phyloP scores from a whole-genome alignment of 345 rosid genomes.

The Dimocarpus longan region DNA sequence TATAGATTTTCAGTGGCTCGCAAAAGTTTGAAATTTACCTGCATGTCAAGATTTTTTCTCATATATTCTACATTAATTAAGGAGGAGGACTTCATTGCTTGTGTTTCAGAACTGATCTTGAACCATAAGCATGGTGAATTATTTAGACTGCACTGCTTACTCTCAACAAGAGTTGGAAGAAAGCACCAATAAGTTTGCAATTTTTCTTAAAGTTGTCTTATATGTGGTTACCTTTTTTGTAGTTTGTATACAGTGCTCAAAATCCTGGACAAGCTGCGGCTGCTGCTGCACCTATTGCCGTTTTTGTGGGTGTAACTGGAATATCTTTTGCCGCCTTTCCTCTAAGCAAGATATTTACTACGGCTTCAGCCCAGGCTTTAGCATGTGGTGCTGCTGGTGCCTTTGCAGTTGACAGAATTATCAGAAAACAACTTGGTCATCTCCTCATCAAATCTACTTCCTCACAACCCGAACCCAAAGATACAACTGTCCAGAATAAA shows the following conservation, averaged over 20 bases:
- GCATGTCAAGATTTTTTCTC: neutral
- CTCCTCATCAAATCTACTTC: slow-evolving; percentile 60
- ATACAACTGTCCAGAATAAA: slow-evolving; percentile 38
- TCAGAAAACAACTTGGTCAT: slow-evolving; percentile 81
- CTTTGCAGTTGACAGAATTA: slow-evolving; percentile 59
- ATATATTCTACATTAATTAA: neutral
- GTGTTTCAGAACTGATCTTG: neutral
- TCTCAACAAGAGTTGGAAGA: neutral
- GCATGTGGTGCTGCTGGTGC: slow-evolving; percentile 89
- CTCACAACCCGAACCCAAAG: slow-evolving; percentile 39
- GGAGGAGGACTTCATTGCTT: neutral
- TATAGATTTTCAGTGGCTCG: neutral
- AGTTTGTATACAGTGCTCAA: slow-evolving; percentile 97
- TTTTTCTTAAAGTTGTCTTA: neutral
- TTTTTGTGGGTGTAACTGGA: slow-evolving; percentile 74
- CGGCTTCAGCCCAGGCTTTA: slow-evolving; percentile 72
- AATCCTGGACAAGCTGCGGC: slow-evolving; percentile 97
- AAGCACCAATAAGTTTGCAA: neutral
- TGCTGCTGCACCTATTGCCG: slow-evolving; percentile 77
- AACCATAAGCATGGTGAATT: neutral
- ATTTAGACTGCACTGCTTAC: neutral
- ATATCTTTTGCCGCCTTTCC: slow-evolving; percentile 94
- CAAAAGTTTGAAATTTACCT: neutral
- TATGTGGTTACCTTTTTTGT: slow-evolving; percentile 7
- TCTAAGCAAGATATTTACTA: slow-evolving; percentile 58